Base-by-base conservation (phyloP, 2,329 filamentous ascomycete species). In the Lachnellula occidentalis region DNA sequence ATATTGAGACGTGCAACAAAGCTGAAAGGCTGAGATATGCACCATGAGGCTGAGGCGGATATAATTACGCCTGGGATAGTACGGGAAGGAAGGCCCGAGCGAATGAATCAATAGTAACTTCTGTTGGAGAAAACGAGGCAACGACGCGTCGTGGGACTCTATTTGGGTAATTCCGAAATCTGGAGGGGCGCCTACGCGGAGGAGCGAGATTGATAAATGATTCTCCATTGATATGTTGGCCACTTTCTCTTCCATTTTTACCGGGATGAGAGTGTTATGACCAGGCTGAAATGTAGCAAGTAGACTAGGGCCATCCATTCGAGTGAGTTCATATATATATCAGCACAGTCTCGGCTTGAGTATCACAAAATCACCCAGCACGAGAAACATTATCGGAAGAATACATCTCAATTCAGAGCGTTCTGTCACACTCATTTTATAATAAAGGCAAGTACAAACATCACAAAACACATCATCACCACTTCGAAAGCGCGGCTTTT, bases 1-100 rank as follows among this genome's bases (percentile, higher is more conserved):
- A 61, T 51, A 34, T 39, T 22, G 50, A 55, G 57, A 61, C 47
- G 46, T 59, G 59, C 59, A 61, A 61, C 57, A 61, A 61, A 59
- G 14, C 8, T 17, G 17, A 21, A 14, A 34, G 36, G 37, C 34
- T 45, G 45, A 21, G 22, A 5, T 43, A 14, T 46, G 5, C 43
- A 34, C 45, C 43, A n/a, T n/a, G n/a, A n/a, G n/a, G n/a, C 24
- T 19, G 34, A n/a, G 17, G 31, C 36, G 9, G 19, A 43, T 46
- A 36, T 34, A 3, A 17, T 45, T 27, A 41, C 24, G 21, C 22
- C 24, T 24, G 42, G 34, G 49, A 37, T 45, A 2, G 6, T 24
- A 17, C 22, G 43, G 43, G 22, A 17, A 14, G 43, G 43, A 14
- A 45, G 21, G 21, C 41, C 43, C 22, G 43, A 27, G 22, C 43